Evolutionary conservation across 2,329 filamentous ascomycete species (phyloP).

Genomic region (Mollisiaceae sp.): DNA sequence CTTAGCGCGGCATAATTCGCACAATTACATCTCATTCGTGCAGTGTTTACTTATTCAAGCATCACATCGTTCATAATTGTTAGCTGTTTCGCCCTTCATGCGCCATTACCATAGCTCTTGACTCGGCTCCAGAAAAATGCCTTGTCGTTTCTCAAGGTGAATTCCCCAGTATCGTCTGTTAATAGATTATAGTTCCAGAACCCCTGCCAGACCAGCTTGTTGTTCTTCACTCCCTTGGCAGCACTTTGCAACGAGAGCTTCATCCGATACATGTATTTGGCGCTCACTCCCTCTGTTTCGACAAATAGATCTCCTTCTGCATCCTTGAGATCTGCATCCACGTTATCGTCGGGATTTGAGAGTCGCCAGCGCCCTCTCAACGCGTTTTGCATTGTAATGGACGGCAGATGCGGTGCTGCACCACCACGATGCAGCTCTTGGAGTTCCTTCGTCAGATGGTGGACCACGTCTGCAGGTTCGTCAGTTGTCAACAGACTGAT

Average conservation of each 20-base stretch:
- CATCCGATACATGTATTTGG: slow-evolving; percentile 85
- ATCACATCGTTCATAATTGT: slow-evolving; percentile 3
- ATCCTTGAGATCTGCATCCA: slow-evolving; percentile 45
- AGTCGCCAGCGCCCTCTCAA: slow-evolving; percentile 70
- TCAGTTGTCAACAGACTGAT: slow-evolving; percentile 81
- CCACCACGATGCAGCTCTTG: slow-evolving; percentile 48
- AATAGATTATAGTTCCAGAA: slow-evolving; percentile 91
- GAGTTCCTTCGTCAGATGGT: slow-evolving; percentile 76
- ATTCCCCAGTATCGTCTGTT: slow-evolving; percentile 90
- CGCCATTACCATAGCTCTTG: slow-evolving; percentile 60
- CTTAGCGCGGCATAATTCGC: slow-evolving; percentile 3
- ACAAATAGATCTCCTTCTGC: slow-evolving; percentile 74
- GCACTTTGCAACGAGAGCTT: slow-evolving; percentile 73
- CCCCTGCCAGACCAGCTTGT: slow-evolving; percentile 85
- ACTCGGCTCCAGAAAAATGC: slow-evolving; percentile 72
- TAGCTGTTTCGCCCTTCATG: slow-evolving; percentile 8
- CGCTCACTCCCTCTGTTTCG: slow-evolving; percentile 82
- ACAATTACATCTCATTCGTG: background rate
- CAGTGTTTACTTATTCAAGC: background rate
- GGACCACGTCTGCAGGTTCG: slow-evolving; percentile 87
- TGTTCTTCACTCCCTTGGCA: slow-evolving; percentile 72
- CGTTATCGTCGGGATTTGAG: slow-evolving; percentile 41
- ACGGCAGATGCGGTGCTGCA: slow-evolving; percentile 47
- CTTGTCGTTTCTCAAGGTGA: slow-evolving; percentile 67
- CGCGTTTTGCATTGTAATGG: slow-evolving; percentile 70